phyloP scores from a whole-genome alignment of 139 green algal species.

The Coelastrella sp. region DNA sequence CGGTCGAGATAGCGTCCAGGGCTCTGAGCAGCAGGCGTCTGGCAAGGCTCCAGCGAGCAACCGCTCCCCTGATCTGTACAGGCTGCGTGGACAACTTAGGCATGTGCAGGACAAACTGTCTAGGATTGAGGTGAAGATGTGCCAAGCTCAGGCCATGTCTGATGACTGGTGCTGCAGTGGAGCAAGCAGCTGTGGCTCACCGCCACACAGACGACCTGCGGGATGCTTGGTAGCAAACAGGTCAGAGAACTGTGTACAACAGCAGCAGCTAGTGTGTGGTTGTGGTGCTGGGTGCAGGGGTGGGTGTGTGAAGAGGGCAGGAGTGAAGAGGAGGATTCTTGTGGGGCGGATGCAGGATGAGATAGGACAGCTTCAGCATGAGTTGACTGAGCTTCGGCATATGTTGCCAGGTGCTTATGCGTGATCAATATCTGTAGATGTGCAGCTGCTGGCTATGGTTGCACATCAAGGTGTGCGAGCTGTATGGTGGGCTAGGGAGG shows the following conservation, averaged over 20 bases:
- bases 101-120: conserved; percentile 20
- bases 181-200: too few relatives aligned
- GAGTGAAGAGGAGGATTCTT: not conserved
- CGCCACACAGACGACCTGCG: not conserved
- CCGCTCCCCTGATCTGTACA: conserved; percentile 15
- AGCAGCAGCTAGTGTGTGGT: not conserved
- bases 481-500: too few relatives aligned
- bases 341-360: conserved; percentile 29
- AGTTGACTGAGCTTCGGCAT: not conserved
- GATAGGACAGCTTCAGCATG: conserved; percentile 1
- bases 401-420: conserved; percentile 7
- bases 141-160: conserved; percentile 11
- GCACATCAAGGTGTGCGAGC: too few relatives aligned
- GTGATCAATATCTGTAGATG: not conserved
- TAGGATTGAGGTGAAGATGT: conserved; percentile 39
- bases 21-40: not conserved
- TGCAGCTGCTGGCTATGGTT: not conserved
- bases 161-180: not conserved
- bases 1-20: not conserved
- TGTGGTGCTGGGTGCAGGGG: conserved; percentile 5
- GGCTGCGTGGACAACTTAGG: conserved; percentile 11
- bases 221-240: not conserved
- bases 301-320: conserved; percentile 9
- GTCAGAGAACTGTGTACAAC: too few relatives aligned
- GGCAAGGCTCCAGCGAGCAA: not conserved